A percentile compares a stretch with the other conserved stretches of the same genome.
phyloP scores from a whole-genome alignment of 2,329 filamentous ascomycete species.

The Ramularia endophylla region DNA sequence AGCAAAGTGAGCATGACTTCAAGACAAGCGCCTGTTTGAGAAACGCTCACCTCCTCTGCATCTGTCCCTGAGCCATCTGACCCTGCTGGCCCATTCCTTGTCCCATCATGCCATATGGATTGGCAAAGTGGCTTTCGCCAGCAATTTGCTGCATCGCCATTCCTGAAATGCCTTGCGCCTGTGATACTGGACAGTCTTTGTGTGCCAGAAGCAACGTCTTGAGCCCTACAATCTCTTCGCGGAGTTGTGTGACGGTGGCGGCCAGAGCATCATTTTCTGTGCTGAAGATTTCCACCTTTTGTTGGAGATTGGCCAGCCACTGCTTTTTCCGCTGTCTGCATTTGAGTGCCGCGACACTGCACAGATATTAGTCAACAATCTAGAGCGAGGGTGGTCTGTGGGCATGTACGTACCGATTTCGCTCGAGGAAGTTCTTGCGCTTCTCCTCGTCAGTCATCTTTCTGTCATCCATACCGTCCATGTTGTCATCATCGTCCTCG shows the following conservation, averaged over 20 bases:
- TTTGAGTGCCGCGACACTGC: constrained; percentile 88
- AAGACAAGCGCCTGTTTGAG: not conserved
- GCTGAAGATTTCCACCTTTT: constrained; percentile 89
- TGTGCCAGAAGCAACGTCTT: constrained; percentile 90
- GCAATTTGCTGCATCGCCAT: constrained; percentile 47
- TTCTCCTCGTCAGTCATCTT: constrained; percentile 99
- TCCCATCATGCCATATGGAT: constrained; percentile 44
- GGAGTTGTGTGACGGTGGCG: constrained; percentile 72
- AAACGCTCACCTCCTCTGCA: constrained; percentile 31
- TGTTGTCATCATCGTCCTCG: constrained; percentile 50
- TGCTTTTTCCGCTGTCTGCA: constrained; percentile 98
- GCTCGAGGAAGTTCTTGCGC: constrained; percentile 92
- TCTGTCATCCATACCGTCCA: constrained; percentile 49
- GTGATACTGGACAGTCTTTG: constrained; percentile 91
- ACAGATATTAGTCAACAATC: constrained; percentile 22
- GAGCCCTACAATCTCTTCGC: constrained; percentile 90
- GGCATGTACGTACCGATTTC: constrained; percentile 77
- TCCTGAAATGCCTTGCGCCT: constrained; percentile 66
- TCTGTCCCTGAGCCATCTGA: constrained; percentile 28
- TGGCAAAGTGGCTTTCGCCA: constrained; percentile 39
- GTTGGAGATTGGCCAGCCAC: constrained; percentile 91
- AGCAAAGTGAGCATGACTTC: constrained; percentile 11
- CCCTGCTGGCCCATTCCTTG: constrained; percentile 25
- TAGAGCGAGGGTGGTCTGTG: not conserved
- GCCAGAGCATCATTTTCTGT: constrained; percentile 85